Evolutionary conservation across 352 stramenopile genomes (phyloP), one percentile per base, ranked within the genome.

Genomic region (Pythium aristosporum): DNA sequence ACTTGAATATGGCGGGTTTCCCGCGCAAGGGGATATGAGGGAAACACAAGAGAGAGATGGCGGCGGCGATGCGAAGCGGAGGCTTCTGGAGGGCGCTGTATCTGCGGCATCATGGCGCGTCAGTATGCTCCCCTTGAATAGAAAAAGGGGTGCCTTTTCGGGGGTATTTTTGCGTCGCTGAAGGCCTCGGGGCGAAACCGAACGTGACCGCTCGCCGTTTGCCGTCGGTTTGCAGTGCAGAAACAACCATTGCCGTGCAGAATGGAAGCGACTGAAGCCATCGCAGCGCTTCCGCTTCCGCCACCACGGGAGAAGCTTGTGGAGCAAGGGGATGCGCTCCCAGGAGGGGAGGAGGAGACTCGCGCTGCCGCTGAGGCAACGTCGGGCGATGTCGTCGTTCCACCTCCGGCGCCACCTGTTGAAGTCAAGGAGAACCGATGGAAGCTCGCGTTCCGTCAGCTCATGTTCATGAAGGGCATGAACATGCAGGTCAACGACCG

Each of bases 391-490:
- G n/a, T n/a, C 2, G 47, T 47, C 1, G 23, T 30, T 18, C 54
- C 60, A 6, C 56, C 56, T 25, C 52, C 43, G 6, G n/a, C 30
- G 15, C 39, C 62, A 16, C 46, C 36, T 2, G 59, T 25, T 0
- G 65, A 67, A 46, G 49, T 61, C 20, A 73, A 73, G 47, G 52
- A 78, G 61, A 89, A 83, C 71, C 79, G 77, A 65, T 89, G 80
- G 84, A 92, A 92, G 57, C 74, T 91, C 49, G 78, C 78, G 37
- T 87, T 92, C 50, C 78, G 80, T 12, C 84, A 92, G 59, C 76
- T 92, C 41, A 80, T 89, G 72, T 91, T 92, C 71, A 91, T 92
- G 79, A 91, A 91, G 63, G 67, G 76, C 36, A 90, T 91, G 80
- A 88, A 92, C 61, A 84, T 87, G 78, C 73, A 90, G 59, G 84